A percentile compares a stretch with the other conserved stretches of the same genome.
Evolutionary conservation across 768 basidiomycete species (phyloP).

Genomic region (Hortiboletus campestris): DNA sequence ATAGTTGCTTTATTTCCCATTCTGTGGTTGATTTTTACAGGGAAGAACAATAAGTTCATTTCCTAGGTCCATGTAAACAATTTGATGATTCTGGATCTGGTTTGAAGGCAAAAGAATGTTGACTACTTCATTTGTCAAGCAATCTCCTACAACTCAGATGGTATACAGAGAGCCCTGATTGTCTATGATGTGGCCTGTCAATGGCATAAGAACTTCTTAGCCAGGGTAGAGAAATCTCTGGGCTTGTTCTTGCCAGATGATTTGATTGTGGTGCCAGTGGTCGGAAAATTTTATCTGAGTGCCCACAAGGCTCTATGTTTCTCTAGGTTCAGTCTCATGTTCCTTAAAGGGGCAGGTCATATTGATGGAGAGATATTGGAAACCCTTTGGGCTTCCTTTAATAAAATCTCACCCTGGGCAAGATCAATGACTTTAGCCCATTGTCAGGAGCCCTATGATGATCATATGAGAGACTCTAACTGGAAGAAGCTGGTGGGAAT

Average conservation of each 20-base stretch:
- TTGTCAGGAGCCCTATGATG: slow-evolving; percentile 19
- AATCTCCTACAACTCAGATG: slow-evolving; percentile 2
- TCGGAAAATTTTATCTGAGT: slow-evolving; percentile 34
- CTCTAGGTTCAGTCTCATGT: slow-evolving; percentile 22
- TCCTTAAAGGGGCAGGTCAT: slow-evolving; percentile 20
- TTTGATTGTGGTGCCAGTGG: slow-evolving; percentile 7
- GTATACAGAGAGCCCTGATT: slow-evolving; percentile 2
- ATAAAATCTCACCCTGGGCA: slow-evolving; percentile 24
- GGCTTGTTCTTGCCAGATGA: background rate
- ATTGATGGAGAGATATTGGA: slow-evolving; percentile 37
- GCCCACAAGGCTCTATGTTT: slow-evolving; percentile 28
- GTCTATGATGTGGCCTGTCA: slow-evolving; percentile 34
- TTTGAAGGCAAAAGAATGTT: slow-evolving; percentile 28
- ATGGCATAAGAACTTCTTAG: slow-evolving; percentile 19
- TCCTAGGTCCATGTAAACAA: too few species aligned
- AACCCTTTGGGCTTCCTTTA: slow-evolving; percentile 32
- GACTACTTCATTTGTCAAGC: slow-evolving; percentile 26
- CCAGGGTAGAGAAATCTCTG: background rate
- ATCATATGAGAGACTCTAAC: slow-evolving; percentile 1
- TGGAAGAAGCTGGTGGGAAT: background rate
- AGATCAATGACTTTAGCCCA: slow-evolving; percentile 24
- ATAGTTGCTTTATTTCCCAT: slow-evolving; percentile 24
- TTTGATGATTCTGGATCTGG: background rate
- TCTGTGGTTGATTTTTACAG: slow-evolving; percentile 32
- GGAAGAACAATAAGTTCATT: slow-evolving; percentile 17